Evolutionary conservation across 495 filamentous ascomycete species (phyloP), one percentile per base, ranked within the genome.

Genomic region (Hapsidospora chrysogenum): DNA sequence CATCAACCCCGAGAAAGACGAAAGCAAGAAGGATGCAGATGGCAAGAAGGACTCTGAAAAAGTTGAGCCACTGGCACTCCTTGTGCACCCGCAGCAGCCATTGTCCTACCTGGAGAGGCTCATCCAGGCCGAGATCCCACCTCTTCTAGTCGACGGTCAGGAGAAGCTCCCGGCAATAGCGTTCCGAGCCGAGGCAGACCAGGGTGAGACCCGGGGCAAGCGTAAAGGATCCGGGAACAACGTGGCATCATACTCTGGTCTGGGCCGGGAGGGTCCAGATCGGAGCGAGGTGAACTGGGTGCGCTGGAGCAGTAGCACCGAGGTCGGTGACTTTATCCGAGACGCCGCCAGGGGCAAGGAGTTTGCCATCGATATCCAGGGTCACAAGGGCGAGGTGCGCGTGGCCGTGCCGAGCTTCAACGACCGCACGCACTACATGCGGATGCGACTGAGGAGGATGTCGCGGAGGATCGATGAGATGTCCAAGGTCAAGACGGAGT

Each of bases 321-420:
- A 95, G 45, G 76, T 96, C 18, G 87, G 86, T 8, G 86, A 95
- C 56, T 96, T 96, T 53, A 84, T 96, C 41, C 80, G 84, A 3
- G 87, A 94, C 46, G 86, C 87, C 0, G 78, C 85, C 3, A 66
- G 83, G 0, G 78, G 76, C 0, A 64, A 78, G 31, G 82, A 92
- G 45, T 96, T 96, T 50, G 74, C 78, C 16, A 68, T 94, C 16
- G 75, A 79, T 37, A 80, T 96, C 42, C 76, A 89, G 46, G 80
- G 80, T 0, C 67, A 74, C 19, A 55, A 68, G 5, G 41, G 64
- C 9, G 73, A 85, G 47, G 76, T 94, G 53, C 63, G 69, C 9
- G 72, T 96, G 21, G 72, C 68, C 3, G 85, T 95, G 14, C 87
- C 87, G 0, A 78, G 73, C 16, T 96, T 95, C 63, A 68, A 75